Percentiles rank a stretch among this genome's conserved stretches.
These are phyloP conservation scores for Teunomyces pallodes DNA, from an alignment of 805 yeast genomes.

Conservation along the genomic window DNA sequence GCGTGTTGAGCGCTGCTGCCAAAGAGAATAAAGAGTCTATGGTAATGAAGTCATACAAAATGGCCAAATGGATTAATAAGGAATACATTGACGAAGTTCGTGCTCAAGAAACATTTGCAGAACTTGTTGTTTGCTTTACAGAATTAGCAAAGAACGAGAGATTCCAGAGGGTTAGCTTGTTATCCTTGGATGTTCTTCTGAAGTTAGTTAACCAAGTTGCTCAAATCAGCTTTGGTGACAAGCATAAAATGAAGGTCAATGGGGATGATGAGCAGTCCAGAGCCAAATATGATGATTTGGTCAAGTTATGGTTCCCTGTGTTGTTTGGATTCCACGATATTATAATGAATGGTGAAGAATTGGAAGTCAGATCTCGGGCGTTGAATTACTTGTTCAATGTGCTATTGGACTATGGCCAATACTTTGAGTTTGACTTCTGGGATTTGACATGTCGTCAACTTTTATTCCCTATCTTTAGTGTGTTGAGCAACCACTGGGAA, in stretches of 20 bases:
- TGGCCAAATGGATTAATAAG: constrained; percentile 59
- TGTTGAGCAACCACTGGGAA: constrained; percentile 73
- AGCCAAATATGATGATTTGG: constrained; percentile 35
- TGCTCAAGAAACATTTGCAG: constrained; percentile 64
- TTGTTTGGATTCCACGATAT: constrained; percentile 81
- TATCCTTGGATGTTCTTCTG: constrained; percentile 72
- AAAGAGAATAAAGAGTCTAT: constrained; percentile 53
- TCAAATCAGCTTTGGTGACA: constrained; percentile 31
- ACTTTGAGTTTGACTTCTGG: constrained; percentile 80
- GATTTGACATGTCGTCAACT: constrained; percentile 70
- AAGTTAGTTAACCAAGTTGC: constrained; percentile 61
- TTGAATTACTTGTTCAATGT: constrained; percentile 79
- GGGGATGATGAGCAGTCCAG: constrained; percentile 13
- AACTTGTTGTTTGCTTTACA: constrained; percentile 71
- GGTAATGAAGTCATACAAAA: constrained; percentile 61
- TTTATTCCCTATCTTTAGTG: constrained; percentile 86
- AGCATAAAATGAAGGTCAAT: constrained; percentile 10
- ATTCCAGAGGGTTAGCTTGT: constrained; percentile 78
- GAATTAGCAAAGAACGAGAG: constrained; percentile 80
- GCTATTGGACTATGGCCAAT: constrained; percentile 72
- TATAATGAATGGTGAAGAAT: constrained; percentile 88
- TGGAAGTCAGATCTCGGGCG: constrained; percentile 91
- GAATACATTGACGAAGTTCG: constrained; percentile 62
- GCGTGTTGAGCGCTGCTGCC: constrained; percentile 74
- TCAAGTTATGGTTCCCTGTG: constrained; percentile 82